Conservation (phyloP, 805 yeast genomes). For the Wickerhamia fluorescens region DNA sequence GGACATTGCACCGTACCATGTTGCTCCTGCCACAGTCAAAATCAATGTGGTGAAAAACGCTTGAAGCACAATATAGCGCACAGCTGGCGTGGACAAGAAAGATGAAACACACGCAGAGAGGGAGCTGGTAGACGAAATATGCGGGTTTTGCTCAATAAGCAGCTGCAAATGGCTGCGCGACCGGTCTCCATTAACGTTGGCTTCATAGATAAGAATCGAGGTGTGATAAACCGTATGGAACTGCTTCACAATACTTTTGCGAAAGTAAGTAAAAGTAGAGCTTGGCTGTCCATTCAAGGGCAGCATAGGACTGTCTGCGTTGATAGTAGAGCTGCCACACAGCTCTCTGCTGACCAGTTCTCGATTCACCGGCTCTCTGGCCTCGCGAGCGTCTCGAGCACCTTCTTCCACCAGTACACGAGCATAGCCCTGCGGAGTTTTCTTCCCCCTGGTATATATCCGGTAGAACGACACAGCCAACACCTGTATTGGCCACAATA, state of each 20-base stretch:
- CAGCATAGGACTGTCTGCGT: too few relatives aligned
- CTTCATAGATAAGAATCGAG: constrained; percentile 35
- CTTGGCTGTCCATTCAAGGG: neutral
- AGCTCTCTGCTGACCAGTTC: too few relatives aligned
- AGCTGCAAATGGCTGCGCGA: constrained; percentile 24
- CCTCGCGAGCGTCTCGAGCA: constrained; percentile 1
- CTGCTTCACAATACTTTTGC: constrained; percentile 33
- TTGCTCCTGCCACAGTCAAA: constrained; percentile 66
- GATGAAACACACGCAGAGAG: constrained; percentile 23
- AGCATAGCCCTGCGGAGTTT: constrained; percentile 10
- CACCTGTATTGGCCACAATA: constrained; percentile 66
- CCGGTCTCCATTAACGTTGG: constrained; percentile 30
- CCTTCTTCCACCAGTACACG: neutral
- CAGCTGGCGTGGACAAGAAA: constrained; percentile 39
- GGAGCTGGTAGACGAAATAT: constrained; percentile 26
- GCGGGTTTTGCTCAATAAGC: constrained; percentile 31
- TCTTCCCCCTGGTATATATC: constrained; percentile 21
- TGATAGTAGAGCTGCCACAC: constrained; percentile 5
- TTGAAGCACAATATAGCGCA: constrained; percentile 39
- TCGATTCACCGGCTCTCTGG: too few relatives aligned
- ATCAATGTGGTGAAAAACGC: constrained; percentile 45
- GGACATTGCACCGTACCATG: constrained; percentile 84
- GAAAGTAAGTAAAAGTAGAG: constrained; percentile 18
- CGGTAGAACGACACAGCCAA: constrained; percentile 41
- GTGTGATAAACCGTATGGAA: constrained; percentile 40